These are phyloP conservation scores for Neoscytalidium dimidiatum DNA, from an alignment of 2,329 filamentous ascomycete species.

Conservation along the genomic window DNA sequence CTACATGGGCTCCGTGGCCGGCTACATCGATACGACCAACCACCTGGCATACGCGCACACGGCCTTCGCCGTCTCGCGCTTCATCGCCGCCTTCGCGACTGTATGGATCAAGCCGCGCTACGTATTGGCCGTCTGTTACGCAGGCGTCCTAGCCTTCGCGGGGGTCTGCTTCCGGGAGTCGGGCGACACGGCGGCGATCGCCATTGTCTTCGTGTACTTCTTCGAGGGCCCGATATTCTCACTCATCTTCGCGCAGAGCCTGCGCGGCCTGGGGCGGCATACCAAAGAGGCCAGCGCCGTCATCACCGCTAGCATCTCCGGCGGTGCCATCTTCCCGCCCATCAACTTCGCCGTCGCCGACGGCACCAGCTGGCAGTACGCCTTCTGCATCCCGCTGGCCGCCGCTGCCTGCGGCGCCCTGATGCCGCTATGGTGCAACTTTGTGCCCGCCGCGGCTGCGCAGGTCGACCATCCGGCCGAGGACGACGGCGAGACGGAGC, in stretches of 20 bases:
- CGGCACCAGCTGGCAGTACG: conserved; percentile 45
- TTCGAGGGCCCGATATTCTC: conserved; percentile 64
- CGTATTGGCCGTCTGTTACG: conserved; percentile 53
- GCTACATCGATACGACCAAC: conserved; percentile 39
- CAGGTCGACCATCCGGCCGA: conserved; percentile 52
- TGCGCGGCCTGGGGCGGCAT: conserved; percentile 59
- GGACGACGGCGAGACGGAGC: not conserved
- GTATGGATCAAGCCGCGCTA: conserved; percentile 60
- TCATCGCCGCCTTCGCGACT: conserved; percentile 55
- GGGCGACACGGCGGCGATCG: conserved; percentile 47
- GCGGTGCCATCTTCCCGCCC: conserved; percentile 58
- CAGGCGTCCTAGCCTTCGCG: conserved; percentile 55
- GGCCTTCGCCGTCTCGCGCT: conserved; percentile 60
- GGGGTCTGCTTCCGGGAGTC: conserved; percentile 52
- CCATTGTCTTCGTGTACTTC: conserved; percentile 57
- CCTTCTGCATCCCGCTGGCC: conserved; percentile 56
- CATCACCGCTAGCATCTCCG: conserved; percentile 56
- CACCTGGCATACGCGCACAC: conserved; percentile 58
- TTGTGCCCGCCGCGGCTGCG: conserved; percentile 47
- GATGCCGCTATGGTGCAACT: conserved; percentile 57
- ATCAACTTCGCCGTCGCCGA: conserved; percentile 52
- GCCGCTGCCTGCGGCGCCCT: conserved; percentile 53
- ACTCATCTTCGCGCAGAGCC: conserved; percentile 58
- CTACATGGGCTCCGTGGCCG: conserved; percentile 46
- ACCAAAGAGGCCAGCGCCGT: conserved; percentile 59